Conservation (phyloP, 257 asterid species). For the Lavandula angustifolia region DNA sequence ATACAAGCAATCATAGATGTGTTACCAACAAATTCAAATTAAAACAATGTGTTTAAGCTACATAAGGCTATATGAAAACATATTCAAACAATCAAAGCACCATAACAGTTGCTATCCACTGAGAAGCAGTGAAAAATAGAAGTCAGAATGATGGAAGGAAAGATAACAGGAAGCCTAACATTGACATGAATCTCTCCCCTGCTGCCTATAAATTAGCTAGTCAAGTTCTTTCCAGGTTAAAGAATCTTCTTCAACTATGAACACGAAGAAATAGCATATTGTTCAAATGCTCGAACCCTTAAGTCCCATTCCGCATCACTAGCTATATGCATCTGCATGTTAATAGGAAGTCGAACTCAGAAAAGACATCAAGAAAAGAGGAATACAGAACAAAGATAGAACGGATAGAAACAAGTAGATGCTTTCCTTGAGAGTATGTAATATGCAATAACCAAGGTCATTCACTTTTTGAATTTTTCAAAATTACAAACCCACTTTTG, state of each 20-base stretch:
- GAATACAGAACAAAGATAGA: not conserved
- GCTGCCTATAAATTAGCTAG: conserved; percentile 27
- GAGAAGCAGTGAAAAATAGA: not conserved
- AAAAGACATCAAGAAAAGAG: not conserved
- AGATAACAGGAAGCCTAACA: conserved; percentile 16
- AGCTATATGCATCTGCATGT: conserved; percentile 48
- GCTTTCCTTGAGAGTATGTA: not conserved
- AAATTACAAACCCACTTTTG: not conserved
- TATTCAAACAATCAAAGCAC: conserved; percentile 9
- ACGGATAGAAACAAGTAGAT: not conserved
- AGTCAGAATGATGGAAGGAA: conserved; percentile 18
- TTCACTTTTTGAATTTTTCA: not conserved
- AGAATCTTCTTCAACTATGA: conserved; percentile 34
- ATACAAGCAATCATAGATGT: not conserved
- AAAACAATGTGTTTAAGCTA: conserved; percentile 14
- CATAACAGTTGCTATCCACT: not conserved
- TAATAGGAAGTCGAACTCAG: conserved; percentile 25
- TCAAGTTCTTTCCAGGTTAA: conserved; percentile 25
- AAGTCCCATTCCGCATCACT: conserved; percentile 20
- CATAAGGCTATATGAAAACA: conserved; percentile 16
- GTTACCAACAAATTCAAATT: not conserved
- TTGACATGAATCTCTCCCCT: conserved; percentile 26
- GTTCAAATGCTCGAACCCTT: conserved; percentile 28
- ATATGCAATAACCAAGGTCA: conserved; percentile 3
- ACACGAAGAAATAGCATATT: conserved; percentile 30